Conservation (phyloP, 129 eudicot species). For the Gnaphalium uliginosum region DNA sequence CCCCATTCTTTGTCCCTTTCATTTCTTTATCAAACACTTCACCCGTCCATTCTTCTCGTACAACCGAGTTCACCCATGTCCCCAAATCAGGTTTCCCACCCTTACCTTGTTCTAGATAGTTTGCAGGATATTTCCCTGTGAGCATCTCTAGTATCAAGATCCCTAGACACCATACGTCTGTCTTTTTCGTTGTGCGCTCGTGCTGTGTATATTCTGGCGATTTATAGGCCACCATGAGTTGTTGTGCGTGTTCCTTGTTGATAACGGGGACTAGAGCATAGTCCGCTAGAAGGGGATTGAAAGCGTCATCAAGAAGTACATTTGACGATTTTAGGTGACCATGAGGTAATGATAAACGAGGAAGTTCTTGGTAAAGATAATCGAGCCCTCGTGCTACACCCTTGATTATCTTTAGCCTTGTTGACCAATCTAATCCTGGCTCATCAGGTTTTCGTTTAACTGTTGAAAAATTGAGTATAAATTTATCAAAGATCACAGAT, state of each 20-base stretch:
- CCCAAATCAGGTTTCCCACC: conserved; percentile 50
- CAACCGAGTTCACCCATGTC: conserved; percentile 53
- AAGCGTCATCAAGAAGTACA: conserved; percentile 43
- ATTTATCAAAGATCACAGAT: not conserved
- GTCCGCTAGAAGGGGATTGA: conserved; percentile 51
- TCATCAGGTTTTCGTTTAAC: conserved; percentile 47
- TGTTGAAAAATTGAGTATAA: conserved; percentile 18
- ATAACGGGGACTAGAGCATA: conserved; percentile 52
- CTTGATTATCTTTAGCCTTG: conserved; percentile 55
- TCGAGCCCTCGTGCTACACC: conserved; percentile 67
- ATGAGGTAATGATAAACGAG: conserved; percentile 54
- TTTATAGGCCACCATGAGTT: conserved; percentile 60
- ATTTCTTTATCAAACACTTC: conserved; percentile 64
- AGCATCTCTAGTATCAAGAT: conserved; percentile 56
- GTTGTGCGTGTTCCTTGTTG: conserved; percentile 54
- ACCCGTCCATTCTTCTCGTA: conserved; percentile 52
- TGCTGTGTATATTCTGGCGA: conserved; percentile 58
- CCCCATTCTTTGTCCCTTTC: conserved; percentile 33
- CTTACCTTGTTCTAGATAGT: conserved; percentile 47
- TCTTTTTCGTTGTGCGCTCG: conserved; percentile 44
- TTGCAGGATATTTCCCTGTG: conserved; percentile 54
- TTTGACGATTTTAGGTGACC: conserved; percentile 81
- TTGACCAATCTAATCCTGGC: conserved; percentile 59
- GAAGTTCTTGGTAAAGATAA: conserved; percentile 55
- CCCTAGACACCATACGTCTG: conserved; percentile 70